These are phyloP conservation scores for Hepatocystis sp. DNA, from an alignment of 169 alveolate genomes.

Conservation along the genomic window DNA sequence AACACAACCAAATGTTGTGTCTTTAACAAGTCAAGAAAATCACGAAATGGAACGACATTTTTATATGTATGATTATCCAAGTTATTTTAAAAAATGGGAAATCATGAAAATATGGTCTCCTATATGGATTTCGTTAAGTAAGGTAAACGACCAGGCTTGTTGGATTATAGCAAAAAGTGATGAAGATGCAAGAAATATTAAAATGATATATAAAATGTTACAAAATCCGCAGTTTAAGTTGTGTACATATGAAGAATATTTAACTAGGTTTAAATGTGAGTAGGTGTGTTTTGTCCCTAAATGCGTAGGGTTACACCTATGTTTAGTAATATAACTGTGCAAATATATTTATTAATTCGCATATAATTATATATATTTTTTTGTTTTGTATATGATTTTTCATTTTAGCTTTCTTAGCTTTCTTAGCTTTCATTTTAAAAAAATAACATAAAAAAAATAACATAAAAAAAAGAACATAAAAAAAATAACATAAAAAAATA, in stretches of 20 bases:
- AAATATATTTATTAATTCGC: neutral
- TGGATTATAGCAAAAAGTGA: conserved; percentile 90
- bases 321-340: too few relatives aligned
- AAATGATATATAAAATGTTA: conserved; percentile 87
- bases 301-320: too few relatives aligned
- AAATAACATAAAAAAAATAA: too few relatives aligned
- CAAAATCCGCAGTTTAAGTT: conserved; percentile 86
- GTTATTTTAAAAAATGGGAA: conserved; percentile 90
- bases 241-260: conserved; percentile 83
- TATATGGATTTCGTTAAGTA: conserved; percentile 87
- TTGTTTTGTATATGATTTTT: neutral
- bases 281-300: too few relatives aligned
- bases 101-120: conserved; percentile 92
- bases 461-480: too few relatives aligned
- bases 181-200: conserved; percentile 87
- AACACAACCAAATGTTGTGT: conserved; percentile 88
- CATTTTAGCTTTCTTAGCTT: neutral
- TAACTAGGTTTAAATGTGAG: conserved; percentile 46
- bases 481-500: too few relatives aligned
- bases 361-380: neutral
- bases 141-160: conserved; percentile 87
- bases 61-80: conserved; percentile 87
- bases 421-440: too few relatives aligned
- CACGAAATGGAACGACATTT: conserved; percentile 89
- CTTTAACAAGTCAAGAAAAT: conserved; percentile 84